Conservation (phyloP, 2,329 filamentous ascomycete species). For the Penicillium rolfsii region DNA sequence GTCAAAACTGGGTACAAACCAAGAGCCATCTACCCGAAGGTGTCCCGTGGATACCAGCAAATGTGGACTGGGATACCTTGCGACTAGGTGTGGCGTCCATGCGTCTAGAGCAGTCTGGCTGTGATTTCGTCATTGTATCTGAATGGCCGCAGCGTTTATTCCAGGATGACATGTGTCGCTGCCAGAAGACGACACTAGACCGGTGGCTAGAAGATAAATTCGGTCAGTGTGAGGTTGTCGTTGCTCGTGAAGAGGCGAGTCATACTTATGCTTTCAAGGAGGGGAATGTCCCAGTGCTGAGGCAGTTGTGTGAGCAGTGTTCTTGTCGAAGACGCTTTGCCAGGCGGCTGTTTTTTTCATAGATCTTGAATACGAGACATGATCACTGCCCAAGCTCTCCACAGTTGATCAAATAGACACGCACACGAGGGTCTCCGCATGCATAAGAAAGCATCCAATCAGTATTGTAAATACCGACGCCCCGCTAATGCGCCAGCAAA, state of each 20-base stretch:
- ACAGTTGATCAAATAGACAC: neutral
- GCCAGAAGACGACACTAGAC: neutral
- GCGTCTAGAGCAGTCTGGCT: neutral
- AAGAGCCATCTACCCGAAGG: neutral
- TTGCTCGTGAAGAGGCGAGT: constrained; percentile 1
- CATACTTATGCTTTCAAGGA: neutral
- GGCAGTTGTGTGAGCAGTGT: constrained; percentile 3
- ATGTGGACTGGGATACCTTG: constrained; percentile 4
- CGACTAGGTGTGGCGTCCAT: neutral
- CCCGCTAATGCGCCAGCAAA: no score
- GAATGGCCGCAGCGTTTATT: constrained; percentile 6
- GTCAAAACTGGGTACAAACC: constrained; percentile 4
- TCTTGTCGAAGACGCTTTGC: constrained; percentile 1
- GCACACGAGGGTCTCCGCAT: no score
- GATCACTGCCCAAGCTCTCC: neutral
- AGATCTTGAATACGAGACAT: neutral
- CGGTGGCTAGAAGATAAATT: neutral
- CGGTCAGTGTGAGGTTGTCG: neutral
- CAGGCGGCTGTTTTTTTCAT: neutral
- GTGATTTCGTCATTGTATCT: neutral
- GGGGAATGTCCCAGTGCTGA: constrained; percentile 4
- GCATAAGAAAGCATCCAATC: no score
- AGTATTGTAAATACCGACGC: no score
- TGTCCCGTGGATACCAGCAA: neutral
- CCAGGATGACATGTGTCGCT: neutral